phyloP scores from a whole-genome alignment of 106 monocot genomes.

The Agapanthus africanus region DNA sequence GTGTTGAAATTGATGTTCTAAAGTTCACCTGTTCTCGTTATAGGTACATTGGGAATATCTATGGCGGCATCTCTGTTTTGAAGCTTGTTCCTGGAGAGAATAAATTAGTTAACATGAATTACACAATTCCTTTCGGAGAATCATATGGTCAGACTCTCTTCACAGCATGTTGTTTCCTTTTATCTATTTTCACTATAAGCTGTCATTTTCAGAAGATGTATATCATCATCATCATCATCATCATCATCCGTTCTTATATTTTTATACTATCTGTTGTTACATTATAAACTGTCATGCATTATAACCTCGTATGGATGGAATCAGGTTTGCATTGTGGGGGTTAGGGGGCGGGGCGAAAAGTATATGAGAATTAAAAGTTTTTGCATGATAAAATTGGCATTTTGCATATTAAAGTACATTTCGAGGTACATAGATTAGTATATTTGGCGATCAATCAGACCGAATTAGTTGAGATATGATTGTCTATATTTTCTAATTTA shows the following conservation, averaged over 20 bases:
- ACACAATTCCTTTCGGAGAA: conserved; percentile 53
- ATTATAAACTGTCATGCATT: not conserved
- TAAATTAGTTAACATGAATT: conserved; percentile 38
- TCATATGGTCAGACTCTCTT: conserved; percentile 39
- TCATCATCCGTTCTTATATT: too few relatives aligned
- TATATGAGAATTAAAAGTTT: too few relatives aligned
- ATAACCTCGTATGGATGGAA: too few relatives aligned
- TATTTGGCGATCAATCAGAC: too few relatives aligned
- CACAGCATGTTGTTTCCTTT: not conserved
- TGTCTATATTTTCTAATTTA: too few relatives aligned
- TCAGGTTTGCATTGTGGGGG: too few relatives aligned
- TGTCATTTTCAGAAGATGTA: not conserved
- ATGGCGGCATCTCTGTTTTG: conserved; percentile 49
- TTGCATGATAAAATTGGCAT: too few relatives aligned
- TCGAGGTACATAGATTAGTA: too few relatives aligned
- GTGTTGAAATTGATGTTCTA: not conserved
- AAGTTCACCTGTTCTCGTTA: not conserved
- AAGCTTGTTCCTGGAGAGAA: conserved; percentile 35
- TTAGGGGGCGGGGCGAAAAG: too few relatives aligned
- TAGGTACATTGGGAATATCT: conserved; percentile 59
- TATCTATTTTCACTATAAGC: not conserved
- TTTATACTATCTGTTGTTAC: too few relatives aligned
- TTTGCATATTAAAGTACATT: too few relatives aligned
- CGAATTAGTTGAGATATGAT: too few relatives aligned
- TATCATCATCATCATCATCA: not conserved